A percentile compares a stretch with the other conserved stretches of the same genome.
Conservation (phyloP, 78 protist genomes). For the Salpingoeca rosetta region DNA sequence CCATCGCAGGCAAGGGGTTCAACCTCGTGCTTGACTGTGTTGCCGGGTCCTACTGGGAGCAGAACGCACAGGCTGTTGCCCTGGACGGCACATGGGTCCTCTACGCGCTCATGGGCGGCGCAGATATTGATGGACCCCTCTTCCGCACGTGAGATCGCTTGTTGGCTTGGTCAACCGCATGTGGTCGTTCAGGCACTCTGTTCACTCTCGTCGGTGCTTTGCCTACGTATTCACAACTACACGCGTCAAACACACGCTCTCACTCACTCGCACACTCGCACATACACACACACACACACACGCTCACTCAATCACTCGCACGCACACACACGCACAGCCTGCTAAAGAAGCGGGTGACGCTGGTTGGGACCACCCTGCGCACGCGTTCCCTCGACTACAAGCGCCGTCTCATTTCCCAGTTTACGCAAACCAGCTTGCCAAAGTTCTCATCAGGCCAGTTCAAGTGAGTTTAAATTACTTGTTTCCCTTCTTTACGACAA, state of each 20-base stretch:
- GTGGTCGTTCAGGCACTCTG: too few relatives aligned
- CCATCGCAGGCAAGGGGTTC: too few relatives aligned
- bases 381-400: conserved; percentile 1
- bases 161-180: too few relatives aligned
- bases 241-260: too few relatives aligned
- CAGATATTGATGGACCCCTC: background rate
- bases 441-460: background rate
- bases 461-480: too few relatives aligned
- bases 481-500: too few relatives aligned
- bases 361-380: conserved; percentile 10
- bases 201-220: too few relatives aligned
- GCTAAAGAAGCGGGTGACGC: conserved; percentile 10
- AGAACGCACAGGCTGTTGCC: background rate
- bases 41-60: background rate
- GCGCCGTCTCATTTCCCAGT: background rate
- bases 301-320: too few relatives aligned
- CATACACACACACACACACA: too few relatives aligned
- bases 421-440: background rate
- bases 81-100: conserved; percentile 5
- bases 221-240: too few relatives aligned
- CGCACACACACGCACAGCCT: background rate
- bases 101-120: conserved; percentile 9
- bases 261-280: too few relatives aligned
- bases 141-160: background rate
- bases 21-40: conserved; percentile 5